phyloP scores from a whole-genome alignment of 177 flowering plant species.

The Vitis hybrid region DNA sequence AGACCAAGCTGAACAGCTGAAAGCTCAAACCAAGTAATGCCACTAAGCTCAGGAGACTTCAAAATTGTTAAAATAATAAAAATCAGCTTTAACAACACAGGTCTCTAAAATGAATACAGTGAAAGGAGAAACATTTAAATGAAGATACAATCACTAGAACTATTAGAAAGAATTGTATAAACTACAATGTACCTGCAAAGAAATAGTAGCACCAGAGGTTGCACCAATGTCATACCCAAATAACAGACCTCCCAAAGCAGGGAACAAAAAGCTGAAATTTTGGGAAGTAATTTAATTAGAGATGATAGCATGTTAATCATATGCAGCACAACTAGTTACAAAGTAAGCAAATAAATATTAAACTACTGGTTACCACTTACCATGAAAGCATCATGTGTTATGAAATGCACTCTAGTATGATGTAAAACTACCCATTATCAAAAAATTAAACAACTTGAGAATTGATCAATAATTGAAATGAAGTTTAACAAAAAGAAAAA shows the following conservation, averaged over 20 bases:
- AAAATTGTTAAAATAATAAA: slow-evolving; percentile 4
- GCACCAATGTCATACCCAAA: slow-evolving; percentile 99
- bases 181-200: slow-evolving; percentile 64
- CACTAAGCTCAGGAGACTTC: slow-evolving; percentile 95
- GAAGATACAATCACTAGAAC: neutral
- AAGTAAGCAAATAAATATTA: neutral
- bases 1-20: slow-evolving; percentile 92
- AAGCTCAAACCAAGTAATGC: slow-evolving; percentile 83
- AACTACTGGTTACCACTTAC: no score
- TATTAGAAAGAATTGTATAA: neutral
- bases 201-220: slow-evolving; percentile 90
- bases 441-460: neutral
- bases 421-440: neutral
- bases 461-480: no score
- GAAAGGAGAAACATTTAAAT: neutral
- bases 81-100: neutral
- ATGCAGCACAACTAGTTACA: neutral
- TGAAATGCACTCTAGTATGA: no score
- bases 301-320: neutral
- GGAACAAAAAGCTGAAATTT: slow-evolving; percentile 72
- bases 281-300: slow-evolving; percentile 1
- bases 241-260: slow-evolving; percentile 93
- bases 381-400: no score
- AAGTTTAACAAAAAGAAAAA: no score
- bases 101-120: neutral